phyloP scores from a whole-genome alignment of 306 rosid species.

The Rubus idaeus region DNA sequence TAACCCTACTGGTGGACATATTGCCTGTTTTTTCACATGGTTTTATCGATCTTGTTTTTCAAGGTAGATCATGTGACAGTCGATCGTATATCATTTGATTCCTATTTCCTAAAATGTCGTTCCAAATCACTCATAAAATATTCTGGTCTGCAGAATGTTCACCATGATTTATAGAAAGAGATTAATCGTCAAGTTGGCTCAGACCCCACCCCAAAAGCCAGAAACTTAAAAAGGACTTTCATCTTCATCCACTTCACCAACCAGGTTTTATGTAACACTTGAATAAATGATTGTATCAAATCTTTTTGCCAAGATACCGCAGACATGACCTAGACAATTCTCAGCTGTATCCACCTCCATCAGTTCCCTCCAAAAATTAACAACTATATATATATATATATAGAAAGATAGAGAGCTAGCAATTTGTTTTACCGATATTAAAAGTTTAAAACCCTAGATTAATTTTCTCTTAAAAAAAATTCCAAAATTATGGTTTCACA shows the following conservation, averaged over 20 bases:
- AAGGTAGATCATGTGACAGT: background rate
- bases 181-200: background rate
- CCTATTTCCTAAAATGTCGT: slow-evolving; percentile 23
- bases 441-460: no score
- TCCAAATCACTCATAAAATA: slow-evolving; percentile 15
- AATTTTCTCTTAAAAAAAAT: no score
- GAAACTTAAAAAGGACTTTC: background rate
- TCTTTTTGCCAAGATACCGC: slow-evolving; percentile 22
- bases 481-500: no score
- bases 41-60: background rate
- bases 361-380: background rate
- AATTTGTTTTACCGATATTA: no score
- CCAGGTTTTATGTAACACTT: slow-evolving; percentile 7
- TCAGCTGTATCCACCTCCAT: slow-evolving; percentile 25
- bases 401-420: no score
- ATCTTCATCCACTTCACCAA: slow-evolving; percentile 20
- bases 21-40: slow-evolving; percentile 2
- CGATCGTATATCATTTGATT: background rate
- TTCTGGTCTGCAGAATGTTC: slow-evolving; percentile 23
- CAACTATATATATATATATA: background rate
- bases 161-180: background rate
- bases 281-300: background rate
- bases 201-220: slow-evolving; percentile 13
- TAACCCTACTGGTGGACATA: background rate
- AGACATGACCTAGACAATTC: slow-evolving; percentile 33